Conservation (phyloP, 257 asterid genomes). For the Parsonsia alboflavescens region DNA sequence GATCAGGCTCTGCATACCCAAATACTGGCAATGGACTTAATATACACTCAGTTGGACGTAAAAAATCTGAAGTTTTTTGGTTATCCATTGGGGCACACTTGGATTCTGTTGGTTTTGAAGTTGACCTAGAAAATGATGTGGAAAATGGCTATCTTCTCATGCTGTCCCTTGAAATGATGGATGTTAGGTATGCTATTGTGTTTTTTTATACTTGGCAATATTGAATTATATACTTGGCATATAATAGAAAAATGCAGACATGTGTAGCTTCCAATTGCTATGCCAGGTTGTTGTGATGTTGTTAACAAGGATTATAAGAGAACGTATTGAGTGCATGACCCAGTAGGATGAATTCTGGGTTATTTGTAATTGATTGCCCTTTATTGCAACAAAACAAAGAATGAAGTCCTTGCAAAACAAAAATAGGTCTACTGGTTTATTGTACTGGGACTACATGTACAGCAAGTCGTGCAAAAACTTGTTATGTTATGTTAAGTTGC, state of each 20-base stretch:
- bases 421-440: not conserved
- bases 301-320: not conserved
- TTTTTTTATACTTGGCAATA: conserved; percentile 18
- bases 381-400: not conserved
- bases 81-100: conserved; percentile 51
- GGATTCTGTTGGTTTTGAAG: conserved; percentile 41
- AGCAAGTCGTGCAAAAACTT: not conserved
- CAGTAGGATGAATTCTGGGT: not conserved
- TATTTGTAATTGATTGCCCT: not conserved
- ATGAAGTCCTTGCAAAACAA: not conserved
- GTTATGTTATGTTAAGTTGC: not conserved
- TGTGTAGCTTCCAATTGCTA: not conserved
- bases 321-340: too few relatives aligned
- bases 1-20: conserved; percentile 31
- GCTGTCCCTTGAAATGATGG: conserved; percentile 41
- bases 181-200: conserved; percentile 49
- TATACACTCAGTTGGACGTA: conserved; percentile 29
- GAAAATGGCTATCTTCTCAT: conserved; percentile 48
- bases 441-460: not conserved
- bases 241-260: not conserved
- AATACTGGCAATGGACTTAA: conserved; percentile 20
- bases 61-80: conserved; percentile 36
- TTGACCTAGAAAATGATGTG: conserved; percentile 64
- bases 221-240: conserved; percentile 15
- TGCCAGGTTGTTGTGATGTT: not conserved